These are phyloP conservation scores for Trichomonascaceae sp. DNA, from an alignment of 1,139 yeast genomes.

Conservation along the genomic window DNA sequence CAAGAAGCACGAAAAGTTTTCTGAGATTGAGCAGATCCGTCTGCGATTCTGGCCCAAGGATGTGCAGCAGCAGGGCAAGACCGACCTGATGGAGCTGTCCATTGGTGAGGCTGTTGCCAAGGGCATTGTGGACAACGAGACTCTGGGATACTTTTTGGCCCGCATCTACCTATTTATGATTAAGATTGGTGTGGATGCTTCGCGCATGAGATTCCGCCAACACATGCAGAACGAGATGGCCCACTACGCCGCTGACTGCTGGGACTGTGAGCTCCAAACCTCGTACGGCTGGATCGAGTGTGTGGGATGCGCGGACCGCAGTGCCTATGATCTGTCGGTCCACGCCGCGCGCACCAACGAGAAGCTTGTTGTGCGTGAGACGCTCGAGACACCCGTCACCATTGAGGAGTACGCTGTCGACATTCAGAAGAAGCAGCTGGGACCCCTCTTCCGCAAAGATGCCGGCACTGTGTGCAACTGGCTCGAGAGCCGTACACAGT, in stretches of 20 bases:
- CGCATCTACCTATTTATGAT: conserved; percentile 75
- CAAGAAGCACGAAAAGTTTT: conserved; percentile 71
- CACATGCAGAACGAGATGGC: conserved; percentile 99
- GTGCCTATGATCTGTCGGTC: conserved; percentile 93
- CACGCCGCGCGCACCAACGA: conserved; percentile 93
- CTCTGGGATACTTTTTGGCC: conserved; percentile 92
- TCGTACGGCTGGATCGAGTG: conserved; percentile 99
- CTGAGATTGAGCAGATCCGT: conserved; percentile 57
- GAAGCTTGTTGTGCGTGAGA: conserved; percentile 86
- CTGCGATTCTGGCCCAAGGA: conserved; percentile 73
- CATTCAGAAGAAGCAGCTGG: conserved; percentile 87
- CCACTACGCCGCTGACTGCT: conserved; percentile 97
- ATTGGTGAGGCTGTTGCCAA: conserved; percentile 82
- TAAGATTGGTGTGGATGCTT: conserved; percentile 81
- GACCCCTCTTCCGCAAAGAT: conserved; percentile 94
- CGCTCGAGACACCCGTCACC: conserved; percentile 67
- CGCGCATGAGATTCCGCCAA: conserved; percentile 89
- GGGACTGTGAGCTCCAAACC: conserved; percentile 97
- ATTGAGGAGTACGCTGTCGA: conserved; percentile 78
- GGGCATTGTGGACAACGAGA: conserved; percentile 91
- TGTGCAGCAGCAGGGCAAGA: conserved; percentile 76
- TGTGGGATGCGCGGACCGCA: conserved; percentile 99
- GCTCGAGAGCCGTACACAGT: conserved; percentile 65
- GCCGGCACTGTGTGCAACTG: conserved; percentile 85
- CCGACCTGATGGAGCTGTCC: conserved; percentile 48